Conservation (phyloP, 2,329 filamentous ascomycete genomes). For the Plectosphaerella plurivora region DNA sequence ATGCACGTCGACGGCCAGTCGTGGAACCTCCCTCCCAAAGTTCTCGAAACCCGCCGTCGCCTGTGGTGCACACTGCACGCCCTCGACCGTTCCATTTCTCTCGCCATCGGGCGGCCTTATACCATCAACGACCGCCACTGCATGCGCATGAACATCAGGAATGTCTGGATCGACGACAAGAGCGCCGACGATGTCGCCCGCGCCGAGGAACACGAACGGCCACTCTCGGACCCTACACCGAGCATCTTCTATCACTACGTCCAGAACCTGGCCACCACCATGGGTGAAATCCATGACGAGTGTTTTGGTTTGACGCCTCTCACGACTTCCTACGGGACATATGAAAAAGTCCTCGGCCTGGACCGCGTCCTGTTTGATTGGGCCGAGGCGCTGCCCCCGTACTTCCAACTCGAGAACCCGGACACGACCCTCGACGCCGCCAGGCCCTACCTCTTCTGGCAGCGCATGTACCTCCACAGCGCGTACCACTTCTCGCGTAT, state of each 20-base stretch:
- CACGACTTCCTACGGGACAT: slow-evolving; percentile 23
- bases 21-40: slow-evolving; percentile 28
- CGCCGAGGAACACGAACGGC: slow-evolving; percentile 10
- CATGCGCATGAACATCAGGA: slow-evolving; percentile 28
- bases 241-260: slow-evolving; percentile 25
- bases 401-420: slow-evolving; percentile 26
- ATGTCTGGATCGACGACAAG: slow-evolving; percentile 31
- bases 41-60: slow-evolving; percentile 29
- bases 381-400: slow-evolving; percentile 24
- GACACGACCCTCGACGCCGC: slow-evolving; percentile 23
- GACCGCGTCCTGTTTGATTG: slow-evolving; percentile 27
- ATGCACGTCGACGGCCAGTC: slow-evolving; percentile 36
- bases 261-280: slow-evolving; percentile 26
- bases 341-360: slow-evolving; percentile 27
- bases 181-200: slow-evolving; percentile 21
- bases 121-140: slow-evolving; percentile 32
- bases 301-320: slow-evolving; percentile 27
- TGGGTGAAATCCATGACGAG: slow-evolving; percentile 32
- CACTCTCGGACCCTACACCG: slow-evolving; percentile 25
- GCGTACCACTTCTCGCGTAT: slow-evolving; percentile 33
- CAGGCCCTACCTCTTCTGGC: slow-evolving; percentile 26
- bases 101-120: slow-evolving; percentile 33
- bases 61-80: slow-evolving; percentile 34
- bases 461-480: slow-evolving; percentile 31
- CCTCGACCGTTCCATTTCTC: slow-evolving; percentile 32